Evolutionary conservation across 192 early-diverging fungal genomes (phyloP).

Genomic region (Mortierella claussenii): DNA sequence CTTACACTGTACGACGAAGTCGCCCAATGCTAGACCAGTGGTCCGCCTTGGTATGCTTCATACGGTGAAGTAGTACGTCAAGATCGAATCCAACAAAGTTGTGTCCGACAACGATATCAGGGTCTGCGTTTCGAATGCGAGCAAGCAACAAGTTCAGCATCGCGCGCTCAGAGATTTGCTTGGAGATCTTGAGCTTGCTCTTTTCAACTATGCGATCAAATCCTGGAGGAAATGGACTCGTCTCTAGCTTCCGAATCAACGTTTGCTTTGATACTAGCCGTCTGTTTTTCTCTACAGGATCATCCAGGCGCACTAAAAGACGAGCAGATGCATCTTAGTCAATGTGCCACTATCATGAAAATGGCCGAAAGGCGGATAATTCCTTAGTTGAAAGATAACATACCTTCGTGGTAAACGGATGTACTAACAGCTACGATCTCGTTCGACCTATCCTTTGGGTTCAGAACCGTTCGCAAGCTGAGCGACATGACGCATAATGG

Average conservation of each 20-base stretch:
- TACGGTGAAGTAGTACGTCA: conserved; percentile 92
- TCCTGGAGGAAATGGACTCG: conserved; percentile 81
- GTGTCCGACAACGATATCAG: conserved; percentile 96
- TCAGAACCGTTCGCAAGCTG: conserved; percentile 85
- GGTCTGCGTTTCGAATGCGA: conserved; percentile 79
- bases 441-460: conserved; percentile 82
- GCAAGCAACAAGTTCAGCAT: conserved; percentile 84
- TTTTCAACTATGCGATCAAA: conserved; percentile 71
- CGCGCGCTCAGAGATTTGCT: conserved; percentile 74
- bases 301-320: conserved; percentile 69
- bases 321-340: too few species aligned
- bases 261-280: conserved; percentile 59
- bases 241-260: conserved; percentile 77
- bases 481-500: conserved; percentile 89
- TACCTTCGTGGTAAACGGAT: conserved; percentile 78
- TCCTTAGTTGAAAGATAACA: too few species aligned
- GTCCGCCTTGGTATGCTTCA: conserved; percentile 81
- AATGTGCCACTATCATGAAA: too few species aligned
- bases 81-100: conserved; percentile 97
- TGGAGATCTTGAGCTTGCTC: conserved; percentile 63
- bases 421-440: conserved; percentile 88
- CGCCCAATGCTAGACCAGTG: conserved; percentile 93
- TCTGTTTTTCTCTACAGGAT: conserved; percentile 50
- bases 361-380: too few species aligned
- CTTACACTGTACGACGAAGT: conserved; percentile 76